Percentiles rank a stretch among this genome's conserved stretches.
phyloP scores from a whole-genome alignment of 495 filamentous ascomycete genomes.

The Aspergillus coremiiformis region DNA sequence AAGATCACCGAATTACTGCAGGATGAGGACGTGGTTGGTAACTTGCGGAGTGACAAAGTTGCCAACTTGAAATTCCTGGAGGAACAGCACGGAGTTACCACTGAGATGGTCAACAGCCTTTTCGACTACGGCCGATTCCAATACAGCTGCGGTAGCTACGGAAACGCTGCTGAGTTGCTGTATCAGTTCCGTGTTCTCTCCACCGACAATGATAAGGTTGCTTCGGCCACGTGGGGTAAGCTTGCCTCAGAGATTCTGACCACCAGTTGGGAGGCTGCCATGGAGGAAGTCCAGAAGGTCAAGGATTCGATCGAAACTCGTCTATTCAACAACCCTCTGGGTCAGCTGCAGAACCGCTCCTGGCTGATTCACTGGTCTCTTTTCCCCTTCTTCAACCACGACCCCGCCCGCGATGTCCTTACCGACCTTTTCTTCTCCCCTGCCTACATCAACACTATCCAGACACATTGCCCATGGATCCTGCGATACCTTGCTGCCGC shows the following conservation, averaged over 20 bases:
- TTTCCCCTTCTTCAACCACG: conserved; percentile 98
- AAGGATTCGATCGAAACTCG: conserved; percentile 87
- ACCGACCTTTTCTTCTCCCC: conserved; percentile 96
- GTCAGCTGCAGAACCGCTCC: conserved; percentile 87
- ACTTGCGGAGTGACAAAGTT: conserved; percentile 88
- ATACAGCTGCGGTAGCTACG: conserved; percentile 93
- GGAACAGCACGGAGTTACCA: conserved; percentile 85
- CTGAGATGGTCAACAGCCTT: conserved; percentile 88
- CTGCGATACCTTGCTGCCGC: conserved; percentile 89
- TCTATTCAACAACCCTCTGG: conserved; percentile 91
- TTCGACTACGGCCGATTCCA: conserved; percentile 93
- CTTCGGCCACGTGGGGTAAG: conserved; percentile 93
- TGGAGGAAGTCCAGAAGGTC: conserved; percentile 90
- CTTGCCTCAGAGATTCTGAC: conserved; percentile 88
- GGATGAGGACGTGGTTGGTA: conserved; percentile 78
- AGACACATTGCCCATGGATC: conserved; percentile 95
- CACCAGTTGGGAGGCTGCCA: conserved; percentile 88
- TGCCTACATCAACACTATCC: conserved; percentile 97
- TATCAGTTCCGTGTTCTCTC: conserved; percentile 96
- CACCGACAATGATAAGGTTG: conserved; percentile 94
- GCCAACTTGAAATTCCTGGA: conserved; percentile 95
- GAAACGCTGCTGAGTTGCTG: conserved; percentile 74
- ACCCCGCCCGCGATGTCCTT: conserved; percentile 78
- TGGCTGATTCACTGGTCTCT: conserved; percentile 98
- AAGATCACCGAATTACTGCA: conserved; percentile 79